Evolutionary conservation across 805 yeast genomes (phyloP).

Genomic region (Saccharomycopsis synnaedendra): DNA sequence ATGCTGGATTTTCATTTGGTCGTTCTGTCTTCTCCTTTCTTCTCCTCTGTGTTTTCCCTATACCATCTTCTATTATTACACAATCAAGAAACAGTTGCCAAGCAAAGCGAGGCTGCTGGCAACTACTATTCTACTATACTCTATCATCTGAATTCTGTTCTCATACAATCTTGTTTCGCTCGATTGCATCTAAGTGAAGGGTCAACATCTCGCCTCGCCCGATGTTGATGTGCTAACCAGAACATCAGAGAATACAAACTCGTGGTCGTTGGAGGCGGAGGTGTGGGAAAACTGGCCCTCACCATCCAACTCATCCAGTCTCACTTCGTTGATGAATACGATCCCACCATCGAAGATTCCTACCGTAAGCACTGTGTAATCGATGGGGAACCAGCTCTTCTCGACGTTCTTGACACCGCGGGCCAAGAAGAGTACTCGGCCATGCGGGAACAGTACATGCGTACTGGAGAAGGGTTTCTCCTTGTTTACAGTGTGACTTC

Average conservation of each 20-base stretch:
- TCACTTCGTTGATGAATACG: constrained; percentile 95
- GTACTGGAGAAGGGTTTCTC: constrained; percentile 90
- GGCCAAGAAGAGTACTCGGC: constrained; percentile 97
- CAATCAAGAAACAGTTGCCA: too few species aligned
- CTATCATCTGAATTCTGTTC: too few species aligned
- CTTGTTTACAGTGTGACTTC: constrained; percentile 85
- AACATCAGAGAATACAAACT: constrained; percentile 68
- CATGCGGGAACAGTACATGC: constrained; percentile 88
- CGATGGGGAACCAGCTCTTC: constrained; percentile 63
- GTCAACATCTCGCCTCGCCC: too few species aligned
- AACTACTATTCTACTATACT: too few species aligned
- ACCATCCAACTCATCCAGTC: constrained; percentile 92
- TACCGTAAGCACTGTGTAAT: constrained; percentile 81
- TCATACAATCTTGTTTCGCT: too few species aligned
- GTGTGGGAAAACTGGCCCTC: constrained; percentile 95
- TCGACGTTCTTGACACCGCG: constrained; percentile 93
- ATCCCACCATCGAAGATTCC: constrained; percentile 93
- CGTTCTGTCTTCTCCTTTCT: too few species aligned
- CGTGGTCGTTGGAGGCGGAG: constrained; percentile 98
- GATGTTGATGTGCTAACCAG: too few species aligned
- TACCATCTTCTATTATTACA: too few species aligned
- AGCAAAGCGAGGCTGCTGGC: too few species aligned
- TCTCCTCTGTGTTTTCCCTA: too few species aligned
- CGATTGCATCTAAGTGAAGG: too few species aligned
- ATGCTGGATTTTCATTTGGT: too few species aligned